Conservation (phyloP, 2,329 filamentous ascomycete genomes). For the Akanthomyces lecanii region DNA sequence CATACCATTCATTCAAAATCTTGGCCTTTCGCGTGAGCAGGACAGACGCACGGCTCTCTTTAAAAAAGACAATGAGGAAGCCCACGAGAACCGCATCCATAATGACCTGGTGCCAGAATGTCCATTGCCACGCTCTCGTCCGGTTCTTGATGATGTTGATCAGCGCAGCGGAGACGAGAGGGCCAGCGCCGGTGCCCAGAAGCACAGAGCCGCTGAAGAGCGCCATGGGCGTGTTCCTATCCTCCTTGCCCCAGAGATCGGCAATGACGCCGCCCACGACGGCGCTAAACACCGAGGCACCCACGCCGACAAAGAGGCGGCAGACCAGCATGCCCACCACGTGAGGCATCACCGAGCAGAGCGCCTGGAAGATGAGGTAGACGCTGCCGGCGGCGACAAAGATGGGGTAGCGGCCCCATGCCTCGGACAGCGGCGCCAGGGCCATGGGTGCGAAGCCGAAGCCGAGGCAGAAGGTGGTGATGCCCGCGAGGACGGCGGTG, state of each 20-base stretch:
- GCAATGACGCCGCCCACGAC: slow-evolving; percentile 91
- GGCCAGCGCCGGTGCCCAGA: slow-evolving; percentile 74
- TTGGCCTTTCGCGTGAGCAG: slow-evolving; percentile 71
- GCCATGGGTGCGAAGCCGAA: slow-evolving; percentile 85
- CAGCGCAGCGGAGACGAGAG: slow-evolving; percentile 67
- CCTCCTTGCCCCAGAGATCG: slow-evolving; percentile 74
- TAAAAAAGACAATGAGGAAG: slow-evolving; percentile 65
- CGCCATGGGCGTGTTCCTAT: slow-evolving; percentile 85
- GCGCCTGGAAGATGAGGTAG: slow-evolving; percentile 66
- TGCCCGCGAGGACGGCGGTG: slow-evolving; percentile 66
- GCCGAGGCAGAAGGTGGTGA: slow-evolving; percentile 77
- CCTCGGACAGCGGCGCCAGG: slow-evolving; percentile 81
- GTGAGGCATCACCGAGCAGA: slow-evolving; percentile 66
- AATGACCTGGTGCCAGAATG: slow-evolving; percentile 83
- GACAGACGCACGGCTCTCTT: slow-evolving; percentile 78
- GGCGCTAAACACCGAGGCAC: slow-evolving; percentile 74
- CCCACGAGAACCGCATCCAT: slow-evolving; percentile 56
- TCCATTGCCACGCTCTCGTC: slow-evolving; percentile 68
- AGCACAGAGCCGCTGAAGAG: slow-evolving; percentile 77
- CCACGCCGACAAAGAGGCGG: slow-evolving; percentile 73
- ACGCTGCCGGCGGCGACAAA: slow-evolving; percentile 70
- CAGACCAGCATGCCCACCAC: slow-evolving; percentile 71
- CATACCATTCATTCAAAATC: slow-evolving; percentile 74
- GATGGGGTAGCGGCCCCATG: slow-evolving; percentile 80
- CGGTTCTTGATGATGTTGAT: slow-evolving; percentile 51